A percentile compares a stretch with the other conserved stretches of the same genome.
Evolutionary conservation across 331 rosid species (phyloP).

Genomic region (Acacia pycnantha): DNA sequence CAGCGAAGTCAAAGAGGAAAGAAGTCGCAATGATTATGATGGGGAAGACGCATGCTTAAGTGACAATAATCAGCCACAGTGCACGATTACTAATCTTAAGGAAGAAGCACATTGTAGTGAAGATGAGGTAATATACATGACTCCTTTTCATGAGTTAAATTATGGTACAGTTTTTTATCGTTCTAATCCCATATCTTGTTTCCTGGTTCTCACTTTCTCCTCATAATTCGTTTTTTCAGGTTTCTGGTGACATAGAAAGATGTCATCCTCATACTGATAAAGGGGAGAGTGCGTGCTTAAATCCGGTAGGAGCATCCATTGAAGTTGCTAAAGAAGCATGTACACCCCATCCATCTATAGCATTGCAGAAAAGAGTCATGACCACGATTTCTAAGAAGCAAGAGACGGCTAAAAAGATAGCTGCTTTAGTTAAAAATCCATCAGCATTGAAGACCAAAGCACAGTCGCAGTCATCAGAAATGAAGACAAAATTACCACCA

Average conservation of each 20-base stretch:
- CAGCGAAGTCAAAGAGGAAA: constrained; percentile 32
- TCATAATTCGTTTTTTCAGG: background rate
- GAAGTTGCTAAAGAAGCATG: constrained; percentile 54
- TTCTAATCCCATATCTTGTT: background rate
- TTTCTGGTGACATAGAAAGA: background rate
- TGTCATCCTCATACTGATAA: background rate
- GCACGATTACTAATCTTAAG: background rate
- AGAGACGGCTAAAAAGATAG: constrained; percentile 53
- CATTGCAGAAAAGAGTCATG: constrained; percentile 44
- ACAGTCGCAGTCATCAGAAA: background rate
- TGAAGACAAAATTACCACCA: constrained; percentile 1
- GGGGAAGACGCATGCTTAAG: constrained; percentile 27
- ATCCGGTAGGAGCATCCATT: constrained; percentile 37
- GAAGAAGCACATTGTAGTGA: background rate
- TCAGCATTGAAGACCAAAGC: background rate
- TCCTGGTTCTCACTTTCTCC: background rate
- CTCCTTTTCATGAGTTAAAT: background rate
- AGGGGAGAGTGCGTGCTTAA: background rate
- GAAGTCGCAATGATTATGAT: constrained; percentile 23
- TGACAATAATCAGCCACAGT: background rate
- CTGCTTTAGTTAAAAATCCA: constrained; percentile 13
- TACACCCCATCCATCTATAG: constrained; percentile 63
- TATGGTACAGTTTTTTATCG: background rate
- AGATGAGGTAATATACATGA: background rate
- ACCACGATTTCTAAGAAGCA: constrained; percentile 58